Percentiles rank a stretch among this genome's conserved stretches.
phyloP scores from a whole-genome alignment of 2,329 filamentous ascomycete genomes.

The Parastagonospora avenae region DNA sequence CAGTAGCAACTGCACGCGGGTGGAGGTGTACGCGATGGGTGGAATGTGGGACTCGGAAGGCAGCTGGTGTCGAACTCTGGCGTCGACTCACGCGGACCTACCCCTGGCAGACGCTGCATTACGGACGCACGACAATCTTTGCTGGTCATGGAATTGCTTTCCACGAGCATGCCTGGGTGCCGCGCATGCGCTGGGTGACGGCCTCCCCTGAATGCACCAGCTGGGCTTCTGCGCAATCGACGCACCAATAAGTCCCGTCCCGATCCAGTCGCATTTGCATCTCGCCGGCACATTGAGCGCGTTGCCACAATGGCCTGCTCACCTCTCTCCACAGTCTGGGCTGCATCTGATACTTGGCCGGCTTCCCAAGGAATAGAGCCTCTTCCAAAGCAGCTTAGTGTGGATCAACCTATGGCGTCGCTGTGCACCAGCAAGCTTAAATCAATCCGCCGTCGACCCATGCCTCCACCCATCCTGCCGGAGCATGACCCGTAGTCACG shows the following conservation, averaged over 20 bases:
- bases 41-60: constrained; percentile 21
- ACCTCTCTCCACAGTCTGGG: constrained; percentile 3
- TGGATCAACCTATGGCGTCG: constrained; percentile 27
- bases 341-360: constrained; percentile 23
- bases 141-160: neutral
- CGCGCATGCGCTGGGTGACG: neutral
- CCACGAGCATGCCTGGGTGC: too few relatives aligned
- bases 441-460: constrained; percentile 18
- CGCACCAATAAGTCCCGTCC: constrained; percentile 5
- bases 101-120: constrained; percentile 9
- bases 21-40: constrained; percentile 4
- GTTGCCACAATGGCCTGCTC: constrained; percentile 16
- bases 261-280: neutral
- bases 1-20: neutral
- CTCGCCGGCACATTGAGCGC: constrained; percentile 1
- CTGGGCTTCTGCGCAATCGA: neutral
- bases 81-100: constrained; percentile 1
- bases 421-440: constrained; percentile 26
- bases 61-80: constrained; percentile 12
- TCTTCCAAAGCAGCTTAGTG: constrained; percentile 17
- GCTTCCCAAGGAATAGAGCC: constrained; percentile 12
- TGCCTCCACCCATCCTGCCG: constrained; percentile 30
- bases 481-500: constrained; percentile 15
- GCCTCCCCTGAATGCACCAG: neutral
- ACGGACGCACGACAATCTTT: constrained; percentile 9